These are phyloP conservation scores for Clonostachys sp. DNA, from an alignment of 2,329 filamentous ascomycete species.

Conservation along the genomic window DNA sequence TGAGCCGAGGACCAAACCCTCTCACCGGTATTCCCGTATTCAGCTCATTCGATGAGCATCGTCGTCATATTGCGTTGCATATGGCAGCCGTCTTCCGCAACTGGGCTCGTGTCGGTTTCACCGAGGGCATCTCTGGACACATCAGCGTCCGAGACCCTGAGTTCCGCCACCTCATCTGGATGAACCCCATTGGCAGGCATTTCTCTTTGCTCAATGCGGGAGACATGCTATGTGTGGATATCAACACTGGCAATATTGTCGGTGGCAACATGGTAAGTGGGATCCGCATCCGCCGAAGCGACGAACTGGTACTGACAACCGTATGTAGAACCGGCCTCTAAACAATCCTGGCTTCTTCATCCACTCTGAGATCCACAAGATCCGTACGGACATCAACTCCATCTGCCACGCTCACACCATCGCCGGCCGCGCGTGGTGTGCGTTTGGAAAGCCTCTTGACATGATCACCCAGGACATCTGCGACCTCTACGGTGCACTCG, in stretches of 20 bases:
- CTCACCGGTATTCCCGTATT: constrained; percentile 34
- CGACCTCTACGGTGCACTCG: constrained; percentile 57
- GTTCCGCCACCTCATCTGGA: constrained; percentile 60
- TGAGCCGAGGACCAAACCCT: constrained; percentile 15
- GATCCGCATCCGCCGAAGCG: too few species aligned
- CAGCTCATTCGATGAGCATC: constrained; percentile 34
- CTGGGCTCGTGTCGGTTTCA: constrained; percentile 20
- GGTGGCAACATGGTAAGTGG: constrained; percentile 48
- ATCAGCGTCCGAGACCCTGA: constrained; percentile 66
- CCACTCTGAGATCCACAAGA: constrained; percentile 64
- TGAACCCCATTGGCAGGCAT: constrained; percentile 62
- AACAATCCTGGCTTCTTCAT: constrained; percentile 69
- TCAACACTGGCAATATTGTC: constrained; percentile 51
- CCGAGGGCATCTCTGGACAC: constrained; percentile 38
- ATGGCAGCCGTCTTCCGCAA: constrained; percentile 55
- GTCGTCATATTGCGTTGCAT: constrained; percentile 60
- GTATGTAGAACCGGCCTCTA: constrained; percentile 39
- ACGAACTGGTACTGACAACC: background rate
- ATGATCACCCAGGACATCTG: constrained; percentile 68
- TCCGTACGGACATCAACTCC: constrained; percentile 59
- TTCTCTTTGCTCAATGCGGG: constrained; percentile 62
- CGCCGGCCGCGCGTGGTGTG: constrained; percentile 63
- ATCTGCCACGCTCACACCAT: constrained; percentile 66
- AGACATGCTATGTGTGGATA: constrained; percentile 64
- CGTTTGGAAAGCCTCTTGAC: constrained; percentile 59